Conservation (phyloP, 345 rosid species). For the Eutrema yunnanense region DNA sequence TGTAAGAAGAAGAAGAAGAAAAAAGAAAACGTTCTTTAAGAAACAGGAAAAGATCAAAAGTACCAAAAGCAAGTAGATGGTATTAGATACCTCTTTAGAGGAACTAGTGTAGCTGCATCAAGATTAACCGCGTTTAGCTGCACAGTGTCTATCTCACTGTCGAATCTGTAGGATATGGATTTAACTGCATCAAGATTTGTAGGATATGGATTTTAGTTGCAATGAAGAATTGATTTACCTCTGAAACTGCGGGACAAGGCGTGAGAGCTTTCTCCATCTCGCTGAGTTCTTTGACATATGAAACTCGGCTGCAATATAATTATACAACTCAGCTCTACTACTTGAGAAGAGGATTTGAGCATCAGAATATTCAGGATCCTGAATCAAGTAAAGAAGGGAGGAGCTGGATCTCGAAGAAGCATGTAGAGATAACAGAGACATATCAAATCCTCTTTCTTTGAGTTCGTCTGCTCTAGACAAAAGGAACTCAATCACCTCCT, state of each 20-base stretch:
- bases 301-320: conserved; percentile 44
- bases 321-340: conserved; percentile 40
- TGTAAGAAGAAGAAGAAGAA: conserved; percentile 9
- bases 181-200: not conserved
- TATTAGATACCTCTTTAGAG: conserved; percentile 48
- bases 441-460: conserved; percentile 35
- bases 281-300: conserved; percentile 39
- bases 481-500: conserved; percentile 38
- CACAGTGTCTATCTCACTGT: conserved; percentile 3
- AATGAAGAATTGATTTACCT: conserved; percentile 35
- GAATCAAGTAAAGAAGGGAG: conserved; percentile 39
- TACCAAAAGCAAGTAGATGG: not conserved
- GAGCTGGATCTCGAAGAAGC: conserved; percentile 24
- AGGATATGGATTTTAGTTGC: not conserved
- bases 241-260: conserved; percentile 50
- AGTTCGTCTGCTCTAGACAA: conserved; percentile 38
- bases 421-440: conserved; percentile 38
- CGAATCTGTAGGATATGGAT: too few species aligned
- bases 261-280: conserved; percentile 33
- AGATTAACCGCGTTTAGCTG: conserved; percentile 28
- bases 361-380: conserved; percentile 28
- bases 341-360: conserved; percentile 43
- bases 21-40: not conserved
- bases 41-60: not conserved
- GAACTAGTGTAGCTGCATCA: conserved; percentile 37